Base-by-base conservation (phyloP, 371 early-diverging fungal genomes). In the Nematocida homosporus region DNA sequence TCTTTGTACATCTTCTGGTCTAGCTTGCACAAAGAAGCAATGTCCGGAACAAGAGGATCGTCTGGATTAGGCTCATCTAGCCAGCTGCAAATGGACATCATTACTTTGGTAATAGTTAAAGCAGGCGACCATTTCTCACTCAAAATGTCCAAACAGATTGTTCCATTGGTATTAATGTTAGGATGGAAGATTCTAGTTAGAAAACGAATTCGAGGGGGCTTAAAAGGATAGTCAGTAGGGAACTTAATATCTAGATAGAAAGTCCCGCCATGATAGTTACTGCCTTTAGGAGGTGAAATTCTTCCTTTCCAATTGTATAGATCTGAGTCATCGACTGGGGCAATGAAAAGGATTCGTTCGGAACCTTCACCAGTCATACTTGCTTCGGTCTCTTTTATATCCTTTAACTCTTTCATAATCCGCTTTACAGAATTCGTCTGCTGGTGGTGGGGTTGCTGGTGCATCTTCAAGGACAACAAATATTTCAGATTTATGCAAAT, bases 51-150 rank as follows among this genome's bases (percentile, higher is more conserved):
- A 56, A 94, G 88, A 27, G 95, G 92, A 81, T 91, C 91, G 79
- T 90, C 89, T 41, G 97, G 95, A 85, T 97, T 97, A 64, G 97
- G 95, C 85, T 95, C 95, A 54, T 94, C 94, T 78, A 97, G 87
- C 87, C 94, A 87, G 56, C 93, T 93, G 82, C 94, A 91, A 78
- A 97, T 92, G 35, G 93, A 92, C 79, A 95, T 86, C 54, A 97
- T 86, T 40, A 95, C 94, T 83, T 91, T 94, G 37, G 89, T 87
- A 60, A 97, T 91, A 54, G 97, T 95, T 77, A 97, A 87, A 47
- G 96, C 96, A 67, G 97, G 97, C 56, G 93, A 93, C 97, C 97
- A 97, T 81, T 94, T 94, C 81, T 95, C 95, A 81, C 88, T 90
- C 84, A 97, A 87, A 80, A 95, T 95, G 83, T 95, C 95, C 85